Base-by-base conservation (phyloP, 169 alveolate genomes). In the Plasmodium sp. region DNA sequence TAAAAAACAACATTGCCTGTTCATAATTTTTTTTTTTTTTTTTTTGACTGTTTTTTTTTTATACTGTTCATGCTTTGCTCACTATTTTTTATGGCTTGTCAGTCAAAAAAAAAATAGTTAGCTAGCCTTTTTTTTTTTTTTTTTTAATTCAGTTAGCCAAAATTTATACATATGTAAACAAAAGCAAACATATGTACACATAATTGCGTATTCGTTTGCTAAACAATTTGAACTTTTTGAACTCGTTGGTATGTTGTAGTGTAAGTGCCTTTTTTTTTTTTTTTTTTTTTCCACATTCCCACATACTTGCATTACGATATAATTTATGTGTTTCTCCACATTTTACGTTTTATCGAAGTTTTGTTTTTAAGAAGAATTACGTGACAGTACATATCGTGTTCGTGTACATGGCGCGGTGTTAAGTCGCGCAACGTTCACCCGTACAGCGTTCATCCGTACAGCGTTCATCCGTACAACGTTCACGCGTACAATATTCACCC, bases 341-440 rank as follows among this genome's bases (percentile, higher is more conserved):
- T 85, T 51, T 56, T 85, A 74, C 14, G 54, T 48, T 51, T 43
- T 48, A 83, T 43, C 7, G 74, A 85, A 75, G 31, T 85, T 85
- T 85, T 85, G 93, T 85, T 85, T 85, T 85, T 85, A 75, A 85
- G 79, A 84, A 84, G 56, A 33, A 77, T 75, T 74, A 58, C 71
- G 80, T 34, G 27, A 58, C 62, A 79, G 56, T 85, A 48, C 45
- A 83, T 83, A 62, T 56, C 86, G 80, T 85, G 27, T 51, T 51
- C 62, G 2, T 51, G 62, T 51, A 51, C 62, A 16, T 51, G 22
- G 9, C 27, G 22, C 62, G 22, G 62, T 51, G 62, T 51, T 51
- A 51, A 51, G 22, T 51, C 62, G 18, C 22, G 16, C 62, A 85
- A 85, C 81, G 67, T 22, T 54, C n/a, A 56, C 79, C 39, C 73